A percentile compares a stretch with the other conserved stretches of the same genome.
Conservation (phyloP, 257 asterid genomes). For the Fraxinus anomala region DNA sequence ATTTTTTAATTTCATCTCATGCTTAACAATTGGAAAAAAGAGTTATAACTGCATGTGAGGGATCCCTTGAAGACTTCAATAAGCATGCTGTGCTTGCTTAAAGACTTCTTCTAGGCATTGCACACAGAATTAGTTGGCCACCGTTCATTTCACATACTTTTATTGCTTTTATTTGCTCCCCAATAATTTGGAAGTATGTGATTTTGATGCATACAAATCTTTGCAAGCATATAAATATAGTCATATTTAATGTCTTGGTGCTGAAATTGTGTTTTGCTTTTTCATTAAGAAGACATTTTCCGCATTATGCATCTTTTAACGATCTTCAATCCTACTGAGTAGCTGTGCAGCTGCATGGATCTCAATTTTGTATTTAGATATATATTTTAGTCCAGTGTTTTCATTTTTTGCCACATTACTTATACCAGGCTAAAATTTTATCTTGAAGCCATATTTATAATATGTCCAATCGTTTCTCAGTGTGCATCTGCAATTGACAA, state of each 20-base stretch:
- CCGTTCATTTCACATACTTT: slow-evolving; percentile 11
- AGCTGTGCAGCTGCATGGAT: slow-evolving; percentile 3
- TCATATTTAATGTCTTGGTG: neutral
- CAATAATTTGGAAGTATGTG: neutral
- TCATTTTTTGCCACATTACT: slow-evolving; percentile 14
- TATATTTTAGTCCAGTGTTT: neutral
- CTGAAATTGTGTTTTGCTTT: neutral
- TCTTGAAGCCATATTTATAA: slow-evolving; percentile 12
- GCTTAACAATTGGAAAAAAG: neutral
- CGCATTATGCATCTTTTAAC: neutral
- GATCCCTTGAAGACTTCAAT: neutral
- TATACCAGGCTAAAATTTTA: slow-evolving; percentile 8
- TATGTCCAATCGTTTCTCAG: slow-evolving; percentile 36
- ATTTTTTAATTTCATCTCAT: neutral
- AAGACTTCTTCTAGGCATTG: neutral
- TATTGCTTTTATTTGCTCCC: neutral
- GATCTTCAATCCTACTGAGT: slow-evolving; percentile 9
- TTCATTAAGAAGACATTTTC: slow-evolving; percentile 2
- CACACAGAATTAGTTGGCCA: neutral
- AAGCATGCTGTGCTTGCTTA: neutral
- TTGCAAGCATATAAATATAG: slow-evolving; percentile 14
- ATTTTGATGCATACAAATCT: neutral
- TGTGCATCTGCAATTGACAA: slow-evolving; percentile 90
- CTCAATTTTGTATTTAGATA: neutral
- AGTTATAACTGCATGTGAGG: neutral